Evolutionary conservation across 2,329 filamentous ascomycete genomes (phyloP), one percentile per base, ranked within the genome.

Genomic region (Xylaria sp.): DNA sequence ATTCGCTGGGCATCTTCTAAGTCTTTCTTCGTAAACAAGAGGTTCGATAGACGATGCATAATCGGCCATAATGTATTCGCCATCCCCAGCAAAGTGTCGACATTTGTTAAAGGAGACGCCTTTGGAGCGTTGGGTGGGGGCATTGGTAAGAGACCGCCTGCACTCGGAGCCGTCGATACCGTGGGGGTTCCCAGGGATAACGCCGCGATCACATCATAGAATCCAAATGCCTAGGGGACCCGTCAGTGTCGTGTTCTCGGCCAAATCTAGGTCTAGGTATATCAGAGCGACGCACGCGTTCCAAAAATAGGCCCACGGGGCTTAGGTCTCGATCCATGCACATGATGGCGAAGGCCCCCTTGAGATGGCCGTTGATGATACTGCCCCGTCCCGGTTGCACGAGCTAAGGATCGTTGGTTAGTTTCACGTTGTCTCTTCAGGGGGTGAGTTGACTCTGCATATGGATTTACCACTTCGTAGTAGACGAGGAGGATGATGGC

Each of bases 131-230:
- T 75, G n/a, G 78, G 68, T 1, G 78, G 76, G 13, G 80, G 76
- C 46, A 81, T 74, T 1, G 79, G 78, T 2, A 78, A 69, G 2
- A 81, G 73, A 23, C 78, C 76, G 13, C 77, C 76, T 4, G 76
- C 75, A 10, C 78, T 76, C 2, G 80, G 78, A 2, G 79, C 76
- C 10, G 74, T 77, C 1, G 81, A 81, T 10, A 85, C 75, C 1
- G 83, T 83, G 3, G 82, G 75, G 10, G 81, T 84, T 57, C 83
- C 83, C 54, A 86, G 78, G 0, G 84, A 87, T 35, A 87, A 73
- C 1, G 84, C 83, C 4, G 83, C 80, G 58, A 86, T 86, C 19
- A 87, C 84, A 68, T 87, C 84, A 71, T 87, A 86, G 66, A 86
- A 87, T 4, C 82, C 79, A 65, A 87, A 87, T 1, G 83, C 83